A percentile compares a stretch with the other conserved stretches of the same genome.
These are phyloP conservation scores for Amylocarpus encephaloides DNA, from an alignment of 2,329 filamentous ascomycete species.

Conservation along the genomic window DNA sequence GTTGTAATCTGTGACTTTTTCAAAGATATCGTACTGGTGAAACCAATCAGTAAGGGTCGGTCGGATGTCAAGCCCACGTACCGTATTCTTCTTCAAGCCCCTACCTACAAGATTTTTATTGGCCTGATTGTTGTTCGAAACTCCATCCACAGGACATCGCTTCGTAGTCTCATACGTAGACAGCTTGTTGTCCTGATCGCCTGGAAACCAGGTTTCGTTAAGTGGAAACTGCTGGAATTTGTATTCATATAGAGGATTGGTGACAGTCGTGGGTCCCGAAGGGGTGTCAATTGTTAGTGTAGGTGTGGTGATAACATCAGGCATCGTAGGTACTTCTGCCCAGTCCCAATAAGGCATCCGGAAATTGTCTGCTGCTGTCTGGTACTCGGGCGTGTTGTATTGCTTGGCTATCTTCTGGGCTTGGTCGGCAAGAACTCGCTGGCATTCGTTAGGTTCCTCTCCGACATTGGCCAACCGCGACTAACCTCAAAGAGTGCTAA, in stretches of 20 bases:
- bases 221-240: conserved; percentile 34
- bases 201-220: conserved; percentile 31
- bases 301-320: conserved; percentile 30
- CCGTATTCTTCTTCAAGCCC: not conserved
- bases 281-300: conserved; percentile 27
- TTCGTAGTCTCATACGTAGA: not conserved
- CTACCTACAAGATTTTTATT: not conserved
- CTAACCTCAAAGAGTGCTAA: conserved; percentile 46
- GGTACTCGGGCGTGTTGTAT: conserved; percentile 33
- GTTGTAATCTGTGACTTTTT: conserved; percentile 1
- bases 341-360: conserved; percentile 43
- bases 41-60: not conserved
- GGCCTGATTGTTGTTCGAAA: not conserved
- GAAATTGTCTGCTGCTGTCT: conserved; percentile 33
- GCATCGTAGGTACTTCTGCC: conserved; percentile 28
- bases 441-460: not conserved
- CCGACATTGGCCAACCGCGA: not conserved
- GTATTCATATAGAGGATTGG: conserved; percentile 47
- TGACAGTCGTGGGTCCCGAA: conserved; percentile 23
- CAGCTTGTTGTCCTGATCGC: not conserved
- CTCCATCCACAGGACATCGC: not conserved
- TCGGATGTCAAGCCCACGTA: not conserved
- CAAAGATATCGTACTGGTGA: conserved; percentile 1
- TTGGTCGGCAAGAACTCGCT: conserved; percentile 45
- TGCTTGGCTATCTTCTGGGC: conserved; percentile 38